These are phyloP conservation scores for Cladosporium sp. DNA, from an alignment of 2,329 filamentous ascomycete genomes.

Conservation along the genomic window DNA sequence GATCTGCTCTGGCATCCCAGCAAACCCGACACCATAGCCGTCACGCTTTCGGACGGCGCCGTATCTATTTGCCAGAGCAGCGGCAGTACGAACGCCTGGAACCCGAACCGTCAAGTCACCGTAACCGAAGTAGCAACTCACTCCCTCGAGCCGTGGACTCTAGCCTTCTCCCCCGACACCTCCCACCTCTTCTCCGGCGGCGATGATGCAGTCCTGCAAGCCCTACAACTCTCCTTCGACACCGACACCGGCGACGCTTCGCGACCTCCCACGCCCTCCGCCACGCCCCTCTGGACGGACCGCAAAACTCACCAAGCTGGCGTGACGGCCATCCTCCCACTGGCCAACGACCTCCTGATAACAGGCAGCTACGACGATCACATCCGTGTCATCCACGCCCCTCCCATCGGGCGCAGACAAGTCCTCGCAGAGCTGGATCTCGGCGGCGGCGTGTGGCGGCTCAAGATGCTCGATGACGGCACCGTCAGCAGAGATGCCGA, in stretches of 20 bases:
- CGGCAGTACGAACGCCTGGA: conserved; percentile 21
- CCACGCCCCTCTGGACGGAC: conserved; percentile 39
- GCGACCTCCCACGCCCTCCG: neutral
- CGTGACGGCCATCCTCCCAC: conserved; percentile 78
- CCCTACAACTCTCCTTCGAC: conserved; percentile 29
- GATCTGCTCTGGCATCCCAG: conserved; percentile 70
- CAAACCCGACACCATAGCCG: conserved; percentile 53
- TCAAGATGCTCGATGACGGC: conserved; percentile 55
- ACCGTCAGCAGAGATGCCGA: neutral
- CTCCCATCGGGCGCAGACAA: conserved; percentile 37
- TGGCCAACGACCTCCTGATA: conserved; percentile 60
- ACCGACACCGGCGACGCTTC: conserved; percentile 12
- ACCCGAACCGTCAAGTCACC: conserved; percentile 21
- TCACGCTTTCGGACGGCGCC: conserved; percentile 66
- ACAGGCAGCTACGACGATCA: conserved; percentile 92
- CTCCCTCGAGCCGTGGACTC: conserved; percentile 69
- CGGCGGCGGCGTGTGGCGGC: conserved; percentile 79
- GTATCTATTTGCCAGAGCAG: conserved; percentile 40
- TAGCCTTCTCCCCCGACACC: conserved; percentile 51
- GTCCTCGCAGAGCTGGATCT: conserved; percentile 63
- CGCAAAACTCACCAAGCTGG: conserved; percentile 70
- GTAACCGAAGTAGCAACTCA: conserved; percentile 30
- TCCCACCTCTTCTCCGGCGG: conserved; percentile 60
- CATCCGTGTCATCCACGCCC: conserved; percentile 61
- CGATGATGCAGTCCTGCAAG: conserved; percentile 65